phyloP scores from a whole-genome alignment of 768 basidiomycete species.

The Holtermanniella nyarrowii region DNA sequence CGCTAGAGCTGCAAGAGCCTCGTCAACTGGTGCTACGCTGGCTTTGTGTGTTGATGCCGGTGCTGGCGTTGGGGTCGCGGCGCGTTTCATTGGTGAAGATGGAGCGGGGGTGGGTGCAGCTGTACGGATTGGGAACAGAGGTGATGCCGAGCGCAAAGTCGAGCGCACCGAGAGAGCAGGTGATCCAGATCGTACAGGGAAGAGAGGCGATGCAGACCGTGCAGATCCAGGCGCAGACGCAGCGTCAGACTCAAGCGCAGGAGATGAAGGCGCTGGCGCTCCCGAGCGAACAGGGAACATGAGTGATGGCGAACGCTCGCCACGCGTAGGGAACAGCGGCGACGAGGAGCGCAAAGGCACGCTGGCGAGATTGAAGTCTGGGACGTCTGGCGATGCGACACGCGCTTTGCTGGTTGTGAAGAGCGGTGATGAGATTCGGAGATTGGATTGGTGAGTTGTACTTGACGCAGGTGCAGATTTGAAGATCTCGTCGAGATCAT shows the following conservation, averaged over 20 bases:
- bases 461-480: neutral
- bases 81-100: neutral
- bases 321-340: neutral
- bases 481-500: neutral
- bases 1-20: conserved; percentile 4
- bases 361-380: neutral
- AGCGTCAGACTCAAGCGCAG: neutral
- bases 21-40: conserved; percentile 1
- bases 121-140: conserved; percentile 1
- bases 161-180: too few species aligned
- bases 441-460: neutral
- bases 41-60: neutral
- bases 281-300: too few species aligned
- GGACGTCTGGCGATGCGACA: neutral
- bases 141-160: neutral
- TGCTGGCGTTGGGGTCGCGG: neutral
- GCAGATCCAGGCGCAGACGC: neutral
- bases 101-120: conserved; percentile 2
- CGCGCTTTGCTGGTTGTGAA: too few species aligned
- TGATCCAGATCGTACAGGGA: too few species aligned
- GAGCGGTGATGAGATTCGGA: neutral
- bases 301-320: too few species aligned
- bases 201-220: too few species aligned
- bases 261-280: neutral
- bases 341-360: neutral